These are phyloP conservation scores for Funneliformis mosseae DNA, from an alignment of 192 early-diverging fungal species.

Conservation along the genomic window DNA sequence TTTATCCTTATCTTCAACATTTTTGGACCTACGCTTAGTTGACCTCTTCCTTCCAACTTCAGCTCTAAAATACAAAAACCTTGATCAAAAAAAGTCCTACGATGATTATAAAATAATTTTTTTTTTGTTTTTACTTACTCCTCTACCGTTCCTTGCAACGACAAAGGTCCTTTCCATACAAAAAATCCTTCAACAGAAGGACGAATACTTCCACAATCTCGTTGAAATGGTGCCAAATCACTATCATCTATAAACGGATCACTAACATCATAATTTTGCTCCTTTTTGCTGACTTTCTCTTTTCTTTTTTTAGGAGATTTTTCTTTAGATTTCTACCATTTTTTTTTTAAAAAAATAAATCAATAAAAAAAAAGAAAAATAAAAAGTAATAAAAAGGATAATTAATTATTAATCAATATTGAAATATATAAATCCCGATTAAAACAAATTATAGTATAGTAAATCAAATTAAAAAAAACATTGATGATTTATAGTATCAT, in stretches of 20 bases:
- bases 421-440: no score
- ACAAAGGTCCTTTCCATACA: conserved; percentile 52
- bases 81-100: not conserved
- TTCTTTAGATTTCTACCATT: not conserved
- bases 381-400: no score
- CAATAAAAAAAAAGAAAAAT: no score
- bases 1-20: conserved; percentile 5
- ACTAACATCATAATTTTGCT: conserved; percentile 52
- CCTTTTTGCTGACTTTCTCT: conserved; percentile 14
- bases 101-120: not conserved
- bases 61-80: not conserved
- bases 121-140: conserved; percentile 31
- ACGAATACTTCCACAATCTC: conserved; percentile 40
- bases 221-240: conserved; percentile 50
- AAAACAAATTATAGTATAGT: no score
- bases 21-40: conserved; percentile 3
- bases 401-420: no score
- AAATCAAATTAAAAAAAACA: no score
- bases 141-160: conserved; percentile 38
- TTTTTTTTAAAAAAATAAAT: not conserved
- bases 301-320: not conserved
- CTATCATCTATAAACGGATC: conserved; percentile 67
- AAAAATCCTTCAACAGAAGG: conserved; percentile 53
- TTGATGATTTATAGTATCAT: no score
- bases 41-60: not conserved